A percentile compares a stretch with the other conserved stretches of the same genome.
Evolutionary conservation across 2,329 filamentous ascomycete species (phyloP).

Genomic region (Aurifilum marmelostoma): DNA sequence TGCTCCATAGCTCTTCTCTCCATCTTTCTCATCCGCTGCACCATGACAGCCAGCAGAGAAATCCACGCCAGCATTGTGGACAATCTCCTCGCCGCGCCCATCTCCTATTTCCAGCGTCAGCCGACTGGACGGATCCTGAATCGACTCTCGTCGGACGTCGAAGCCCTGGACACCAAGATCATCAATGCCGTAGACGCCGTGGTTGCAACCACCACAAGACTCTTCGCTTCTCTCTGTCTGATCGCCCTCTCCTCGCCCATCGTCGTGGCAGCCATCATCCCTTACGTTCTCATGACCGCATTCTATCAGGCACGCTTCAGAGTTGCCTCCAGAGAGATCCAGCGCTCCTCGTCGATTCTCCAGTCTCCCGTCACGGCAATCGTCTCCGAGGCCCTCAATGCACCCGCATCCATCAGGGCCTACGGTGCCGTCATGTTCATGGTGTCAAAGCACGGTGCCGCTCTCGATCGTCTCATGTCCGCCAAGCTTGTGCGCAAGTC

Average conservation of each 20-base stretch:
- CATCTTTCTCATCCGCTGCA: not conserved
- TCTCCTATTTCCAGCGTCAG: slow-evolving; percentile 16
- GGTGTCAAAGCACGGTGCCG: slow-evolving; percentile 11
- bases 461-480: slow-evolving; percentile 13
- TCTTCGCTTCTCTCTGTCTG: slow-evolving; percentile 17
- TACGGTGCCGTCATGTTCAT: slow-evolving; percentile 15
- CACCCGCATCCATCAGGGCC: slow-evolving; percentile 15
- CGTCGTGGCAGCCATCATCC: slow-evolving; percentile 2
- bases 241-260: slow-evolving; percentile 13
- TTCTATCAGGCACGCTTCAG: slow-evolving; percentile 15
- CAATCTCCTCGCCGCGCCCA: slow-evolving; percentile 9
- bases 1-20: not conserved
- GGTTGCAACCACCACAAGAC: not conserved
- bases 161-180: slow-evolving; percentile 12
- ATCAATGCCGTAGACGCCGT: slow-evolving; percentile 7
- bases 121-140: slow-evolving; percentile 18
- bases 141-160: slow-evolving; percentile 15
- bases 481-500: slow-evolving; percentile 17
- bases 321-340: slow-evolving; percentile 3
- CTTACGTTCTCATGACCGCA: slow-evolving; percentile 7
- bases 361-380: slow-evolving; percentile 16
- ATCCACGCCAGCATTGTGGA: slow-evolving; percentile 6
- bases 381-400: slow-evolving; percentile 14
- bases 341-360: slow-evolving; percentile 13
- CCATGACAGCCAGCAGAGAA: slow-evolving; percentile 1